phyloP scores from a whole-genome alignment of 768 basidiomycete genomes.

The Pilatotrama ljubarskyi region DNA sequence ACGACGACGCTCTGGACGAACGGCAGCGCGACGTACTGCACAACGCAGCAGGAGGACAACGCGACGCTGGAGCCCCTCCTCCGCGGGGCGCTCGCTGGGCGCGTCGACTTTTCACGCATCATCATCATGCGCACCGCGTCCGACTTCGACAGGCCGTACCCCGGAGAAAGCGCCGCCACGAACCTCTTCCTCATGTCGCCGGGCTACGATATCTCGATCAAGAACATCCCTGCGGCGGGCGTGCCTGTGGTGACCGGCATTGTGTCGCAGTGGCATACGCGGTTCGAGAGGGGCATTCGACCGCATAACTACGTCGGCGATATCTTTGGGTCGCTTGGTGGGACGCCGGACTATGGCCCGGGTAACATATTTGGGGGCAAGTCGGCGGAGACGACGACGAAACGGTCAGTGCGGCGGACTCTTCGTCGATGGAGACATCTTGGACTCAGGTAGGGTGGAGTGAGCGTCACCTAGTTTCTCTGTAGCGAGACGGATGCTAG shows the following conservation, averaged over 20 bases:
- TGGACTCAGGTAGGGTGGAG: too few relatives aligned
- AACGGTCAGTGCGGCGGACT: too few relatives aligned
- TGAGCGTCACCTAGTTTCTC: too few relatives aligned
- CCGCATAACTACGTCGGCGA: conserved; percentile 35
- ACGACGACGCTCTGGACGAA: conserved; percentile 38
- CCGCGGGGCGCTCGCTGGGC: conserved; percentile 34
- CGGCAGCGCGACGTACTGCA: conserved; percentile 34
- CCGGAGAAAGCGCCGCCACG: conserved; percentile 25
- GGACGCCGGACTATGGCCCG: too few relatives aligned
- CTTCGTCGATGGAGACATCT: too few relatives aligned
- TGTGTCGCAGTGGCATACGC: conserved; percentile 35
- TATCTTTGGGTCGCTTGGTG: conserved; percentile 3
- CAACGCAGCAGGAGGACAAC: conserved; percentile 44
- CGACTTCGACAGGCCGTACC: conserved; percentile 34
- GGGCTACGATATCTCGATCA: conserved; percentile 35
- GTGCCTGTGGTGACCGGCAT: conserved; percentile 40
- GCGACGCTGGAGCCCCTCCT: conserved; percentile 40
- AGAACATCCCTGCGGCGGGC: conserved; percentile 42
- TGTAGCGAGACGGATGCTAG: too few relatives aligned
- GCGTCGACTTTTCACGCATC: conserved; percentile 40
- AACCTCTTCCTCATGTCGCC: conserved; percentile 34
- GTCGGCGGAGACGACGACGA: too few relatives aligned
- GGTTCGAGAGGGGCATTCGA: conserved; percentile 34
- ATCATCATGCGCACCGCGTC: conserved; percentile 40
- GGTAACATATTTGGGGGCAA: too few relatives aligned